These are phyloP conservation scores for Ambrosiella beaveri DNA, from an alignment of 2,329 filamentous ascomycete genomes.

Conservation along the genomic window DNA sequence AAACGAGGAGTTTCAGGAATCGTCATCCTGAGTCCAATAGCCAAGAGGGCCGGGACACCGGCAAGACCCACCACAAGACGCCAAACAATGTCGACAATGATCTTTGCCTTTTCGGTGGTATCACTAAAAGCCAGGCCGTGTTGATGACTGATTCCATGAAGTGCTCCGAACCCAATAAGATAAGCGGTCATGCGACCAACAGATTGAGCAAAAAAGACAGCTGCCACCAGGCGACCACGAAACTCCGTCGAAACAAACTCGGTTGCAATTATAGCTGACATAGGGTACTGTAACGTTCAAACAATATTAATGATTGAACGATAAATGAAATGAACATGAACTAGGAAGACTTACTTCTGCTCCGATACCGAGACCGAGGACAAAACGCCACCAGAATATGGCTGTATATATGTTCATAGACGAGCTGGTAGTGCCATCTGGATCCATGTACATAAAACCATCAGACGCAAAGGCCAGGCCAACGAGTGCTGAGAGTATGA, in stretches of 20 bases:
- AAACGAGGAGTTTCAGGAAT: conserved; percentile 32
- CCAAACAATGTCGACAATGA: conserved; percentile 30
- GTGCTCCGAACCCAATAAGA: conserved; percentile 33
- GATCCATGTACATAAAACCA: conserved; percentile 11
- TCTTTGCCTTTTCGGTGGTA: conserved; percentile 12
- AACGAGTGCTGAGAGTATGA: conserved; percentile 16
- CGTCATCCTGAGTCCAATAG: conserved; percentile 29
- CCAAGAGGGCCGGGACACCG: conserved; percentile 28
- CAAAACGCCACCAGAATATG: conserved; percentile 16
- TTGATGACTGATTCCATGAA: conserved; percentile 15
- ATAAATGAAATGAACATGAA: neutral
- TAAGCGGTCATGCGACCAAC: conserved; percentile 31
- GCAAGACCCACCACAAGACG: conserved; percentile 31
- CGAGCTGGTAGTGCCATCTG: conserved; percentile 1
- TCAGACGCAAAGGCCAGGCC: conserved; percentile 15
- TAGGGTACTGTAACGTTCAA: conserved; percentile 16
- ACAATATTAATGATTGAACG: neutral
- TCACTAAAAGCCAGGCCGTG: conserved; percentile 5
- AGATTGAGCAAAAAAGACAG: conserved; percentile 18
- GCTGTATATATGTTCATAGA: conserved; percentile 18
- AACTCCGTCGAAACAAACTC: conserved; percentile 18
- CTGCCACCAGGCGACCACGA: conserved; percentile 17
- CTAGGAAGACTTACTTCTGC: conserved; percentile 15
- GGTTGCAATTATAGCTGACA: conserved; percentile 18
- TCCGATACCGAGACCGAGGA: conserved; percentile 18